Base-by-base conservation (phyloP, 2,329 filamentous ascomycete species). In the Penicillium sp. region DNA sequence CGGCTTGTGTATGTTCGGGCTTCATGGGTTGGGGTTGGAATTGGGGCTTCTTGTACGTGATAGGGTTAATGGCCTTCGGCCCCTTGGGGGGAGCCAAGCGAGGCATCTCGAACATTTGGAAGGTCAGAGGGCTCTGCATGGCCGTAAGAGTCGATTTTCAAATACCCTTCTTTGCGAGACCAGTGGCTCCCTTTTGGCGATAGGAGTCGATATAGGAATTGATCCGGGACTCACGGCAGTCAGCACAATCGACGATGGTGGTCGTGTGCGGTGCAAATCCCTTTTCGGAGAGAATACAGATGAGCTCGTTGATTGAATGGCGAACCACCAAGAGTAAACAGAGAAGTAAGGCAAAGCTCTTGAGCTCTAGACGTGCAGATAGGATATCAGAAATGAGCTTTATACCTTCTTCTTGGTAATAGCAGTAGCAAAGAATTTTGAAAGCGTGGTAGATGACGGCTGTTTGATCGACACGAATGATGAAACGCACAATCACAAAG, bases 211-310 rank as follows among this genome's bases (percentile, higher is more conserved):
- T 6, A 30, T 41, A 53, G 11, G 44, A 48, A 2, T 53, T 32
- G 43, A 53, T 41, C 10, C 50, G 29, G 7, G 27, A 34, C 50
- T 53, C 50, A 34, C 36, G 44, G 10, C 46, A 34, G 9, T 35
- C 23, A 3, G 38, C 14, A 29, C 36, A 48, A 41, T 27, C 44
- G 10, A 32, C 4, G 32, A 40, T 40, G 9, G 26, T 16, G n/a
- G 35, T 35, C 11, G n/a, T 11, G 19, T 34, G 14, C 11, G 36
- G 43, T 2, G 18, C n/a, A 29, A 41, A n/a, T 13, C n/a, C 5
- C 19, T 14, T 47, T 16, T 53, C 35, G 11, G n/a, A 6, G 10
- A 48, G 16, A 4, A 41, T 10, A 13, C 7, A 11, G 8, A 18
- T 26, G 2, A 48, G 18, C 19, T 53, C 36, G 19, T 18, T 23